Percentiles rank a stretch among this genome's conserved stretches.
Conservation (phyloP, 1,139 yeast species). For the Geotrichum fermentans region DNA sequence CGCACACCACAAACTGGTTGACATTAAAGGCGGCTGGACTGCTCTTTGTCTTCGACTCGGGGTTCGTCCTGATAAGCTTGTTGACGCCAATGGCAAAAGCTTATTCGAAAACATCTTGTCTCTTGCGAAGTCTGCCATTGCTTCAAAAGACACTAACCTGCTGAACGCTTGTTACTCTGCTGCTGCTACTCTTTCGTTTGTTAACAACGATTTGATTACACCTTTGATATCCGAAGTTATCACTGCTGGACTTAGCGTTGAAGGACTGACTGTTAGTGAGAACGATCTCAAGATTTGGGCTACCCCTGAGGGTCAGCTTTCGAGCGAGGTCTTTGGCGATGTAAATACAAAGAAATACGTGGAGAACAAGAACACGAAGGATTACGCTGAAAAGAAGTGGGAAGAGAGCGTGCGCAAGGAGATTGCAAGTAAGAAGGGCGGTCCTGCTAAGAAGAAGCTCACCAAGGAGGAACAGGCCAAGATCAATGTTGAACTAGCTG, state of each 20-base stretch:
- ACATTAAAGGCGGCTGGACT: constrained; percentile 66
- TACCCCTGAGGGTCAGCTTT: constrained; percentile 64
- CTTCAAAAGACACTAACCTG: constrained; percentile 20
- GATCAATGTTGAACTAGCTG: constrained; percentile 55
- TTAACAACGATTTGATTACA: constrained; percentile 57
- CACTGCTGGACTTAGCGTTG: constrained; percentile 34
- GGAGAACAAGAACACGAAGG: constrained; percentile 63
- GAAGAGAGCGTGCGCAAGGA: constrained; percentile 78
- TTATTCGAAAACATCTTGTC: constrained; percentile 39
- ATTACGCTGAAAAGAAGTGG: constrained; percentile 85
- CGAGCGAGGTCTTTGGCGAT: constrained; percentile 54
- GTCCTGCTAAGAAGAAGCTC: constrained; percentile 46
- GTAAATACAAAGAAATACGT: constrained; percentile 27
- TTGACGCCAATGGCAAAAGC: constrained; percentile 40
- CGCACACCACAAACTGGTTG: constrained; percentile 48
- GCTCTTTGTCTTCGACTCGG: constrained; percentile 59
- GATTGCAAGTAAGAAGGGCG: constrained; percentile 50
- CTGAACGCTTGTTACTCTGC: constrained; percentile 52
- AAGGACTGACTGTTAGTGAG: constrained; percentile 36
- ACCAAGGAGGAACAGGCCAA: constrained; percentile 70
- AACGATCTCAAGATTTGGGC: constrained; percentile 59
- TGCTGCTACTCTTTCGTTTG: constrained; percentile 62
- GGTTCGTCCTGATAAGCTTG: constrained; percentile 61
- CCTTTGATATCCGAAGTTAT: constrained; percentile 48
- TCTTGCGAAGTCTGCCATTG: constrained; percentile 28